A percentile compares a stretch with the other conserved stretches of the same genome.
phyloP scores from a whole-genome alignment of 163 green algal genomes.

The Chlamydomonas reinhardtii region DNA sequence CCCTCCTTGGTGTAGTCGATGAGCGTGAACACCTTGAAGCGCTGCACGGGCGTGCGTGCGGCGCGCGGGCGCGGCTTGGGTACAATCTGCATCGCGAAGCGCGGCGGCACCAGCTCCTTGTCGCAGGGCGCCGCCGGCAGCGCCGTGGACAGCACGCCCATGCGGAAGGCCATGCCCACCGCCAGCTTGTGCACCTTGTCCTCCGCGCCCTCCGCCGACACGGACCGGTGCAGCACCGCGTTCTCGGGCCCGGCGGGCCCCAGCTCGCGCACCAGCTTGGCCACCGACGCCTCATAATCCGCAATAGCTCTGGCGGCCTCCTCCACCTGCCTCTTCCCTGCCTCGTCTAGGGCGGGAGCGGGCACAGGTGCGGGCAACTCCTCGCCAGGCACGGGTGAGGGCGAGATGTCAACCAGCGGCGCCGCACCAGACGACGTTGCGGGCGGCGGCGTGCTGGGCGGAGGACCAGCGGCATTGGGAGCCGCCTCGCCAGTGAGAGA shows the following conservation, averaged over 20 bases:
- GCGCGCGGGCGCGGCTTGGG: constrained; percentile 44
- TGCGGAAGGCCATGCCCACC: constrained; percentile 64
- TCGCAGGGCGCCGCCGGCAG: constrained; percentile 62
- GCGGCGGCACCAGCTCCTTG: constrained; percentile 63
- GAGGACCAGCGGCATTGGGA: no score
- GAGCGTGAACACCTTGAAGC: constrained; percentile 58
- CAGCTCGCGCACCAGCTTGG: constrained; percentile 23
- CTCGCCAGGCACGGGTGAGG: not conserved
- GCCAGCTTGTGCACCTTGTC: constrained; percentile 45
- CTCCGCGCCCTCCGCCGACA: constrained; percentile 23
- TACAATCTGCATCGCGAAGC: constrained; percentile 68
- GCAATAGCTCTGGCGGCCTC: not conserved
- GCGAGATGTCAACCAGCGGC: no score
- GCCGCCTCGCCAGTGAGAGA: not conserved
- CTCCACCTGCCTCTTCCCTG: constrained; percentile 1
- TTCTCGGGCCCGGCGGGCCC: constrained; percentile 5
- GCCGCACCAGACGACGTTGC: not conserved
- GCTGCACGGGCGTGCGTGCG: constrained; percentile 27
- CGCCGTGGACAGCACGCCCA: constrained; percentile 51
- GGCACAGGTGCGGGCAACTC: not conserved
- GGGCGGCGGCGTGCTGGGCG: not conserved
- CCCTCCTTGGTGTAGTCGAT: constrained; percentile 37
- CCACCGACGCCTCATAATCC: not conserved
- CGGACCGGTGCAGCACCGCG: constrained; percentile 5
- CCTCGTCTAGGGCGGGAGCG: not conserved